Percentiles rank a stretch among this genome's conserved stretches.
Conservation (phyloP, 176 grass and related monocot species). For the Aechmea fasciata region DNA sequence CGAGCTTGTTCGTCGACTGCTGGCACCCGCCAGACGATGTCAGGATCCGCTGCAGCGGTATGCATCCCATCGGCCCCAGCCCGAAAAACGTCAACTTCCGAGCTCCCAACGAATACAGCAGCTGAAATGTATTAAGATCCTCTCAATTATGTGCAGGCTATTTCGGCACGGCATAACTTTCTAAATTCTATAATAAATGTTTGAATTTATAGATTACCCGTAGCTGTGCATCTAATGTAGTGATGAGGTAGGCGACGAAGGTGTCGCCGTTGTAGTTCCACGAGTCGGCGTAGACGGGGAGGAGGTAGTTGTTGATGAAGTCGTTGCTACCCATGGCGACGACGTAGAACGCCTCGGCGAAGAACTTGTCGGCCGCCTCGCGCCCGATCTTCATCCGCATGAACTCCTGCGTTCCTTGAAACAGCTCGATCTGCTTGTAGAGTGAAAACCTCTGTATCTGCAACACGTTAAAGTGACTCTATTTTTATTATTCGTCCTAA, state of each 20-base stretch:
- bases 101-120: slow-evolving; percentile 47
- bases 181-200: slow-evolving; percentile 1
- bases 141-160: not conserved
- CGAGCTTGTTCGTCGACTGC: slow-evolving; percentile 68
- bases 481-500: no score
- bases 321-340: slow-evolving; percentile 91
- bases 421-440: slow-evolving; percentile 96
- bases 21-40: slow-evolving; percentile 58
- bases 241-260: slow-evolving; percentile 53
- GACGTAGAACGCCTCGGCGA: slow-evolving; percentile 51
- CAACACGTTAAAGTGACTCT: not conserved
- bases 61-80: slow-evolving; percentile 87
- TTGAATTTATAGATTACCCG: not conserved
- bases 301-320: slow-evolving; percentile 99
- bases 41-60: slow-evolving; percentile 69
- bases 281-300: slow-evolving; percentile 80
- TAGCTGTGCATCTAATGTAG: slow-evolving; percentile 61
- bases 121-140: not conserved
- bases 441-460: slow-evolving; percentile 91
- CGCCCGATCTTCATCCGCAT: slow-evolving; percentile 60
- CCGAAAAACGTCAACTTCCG: slow-evolving; percentile 80
- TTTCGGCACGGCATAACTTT: no score
- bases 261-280: slow-evolving; percentile 69
- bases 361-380: slow-evolving; percentile 50
- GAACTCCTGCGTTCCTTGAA: slow-evolving; percentile 71